Percentiles rank a stretch among this genome's conserved stretches.
Conservation (phyloP, 306 rosid genomes). For the Quercus dentata region DNA sequence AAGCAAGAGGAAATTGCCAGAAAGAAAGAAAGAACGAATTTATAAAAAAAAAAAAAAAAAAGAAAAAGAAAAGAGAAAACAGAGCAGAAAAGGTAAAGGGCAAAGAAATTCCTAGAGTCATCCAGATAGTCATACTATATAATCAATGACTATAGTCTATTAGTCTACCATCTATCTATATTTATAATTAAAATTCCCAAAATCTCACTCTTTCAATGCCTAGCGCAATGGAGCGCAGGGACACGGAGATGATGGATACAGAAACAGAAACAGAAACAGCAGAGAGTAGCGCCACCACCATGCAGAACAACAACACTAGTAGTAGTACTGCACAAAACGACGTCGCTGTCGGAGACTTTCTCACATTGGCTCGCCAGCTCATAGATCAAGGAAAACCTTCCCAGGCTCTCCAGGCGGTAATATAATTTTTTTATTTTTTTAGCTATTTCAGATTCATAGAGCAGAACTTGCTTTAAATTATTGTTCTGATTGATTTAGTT, state of each 20-base stretch:
- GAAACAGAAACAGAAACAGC: not conserved
- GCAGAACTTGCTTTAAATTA: not conserved
- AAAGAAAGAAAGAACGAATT: not conserved
- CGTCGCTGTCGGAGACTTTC: slow-evolving; percentile 44
- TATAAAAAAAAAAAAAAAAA: too few relatives aligned
- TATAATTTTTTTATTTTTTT: not conserved
- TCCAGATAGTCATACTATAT: not conserved
- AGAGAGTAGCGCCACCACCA: not conserved
- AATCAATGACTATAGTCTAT: too few relatives aligned
- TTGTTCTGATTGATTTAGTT: too few relatives aligned
- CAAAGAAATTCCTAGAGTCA: slow-evolving; percentile 29
- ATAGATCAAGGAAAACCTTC: slow-evolving; percentile 81
- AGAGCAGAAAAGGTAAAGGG: not conserved
- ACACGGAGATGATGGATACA: slow-evolving; percentile 35
- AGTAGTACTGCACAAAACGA: slow-evolving; percentile 23
- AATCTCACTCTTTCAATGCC: not conserved
- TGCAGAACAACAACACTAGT: not conserved
- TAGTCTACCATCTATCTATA: too few relatives aligned
- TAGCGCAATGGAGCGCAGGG: slow-evolving; percentile 33
- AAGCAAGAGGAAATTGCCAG: not conserved
- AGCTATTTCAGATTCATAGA: not conserved
- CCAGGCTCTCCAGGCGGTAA: slow-evolving; percentile 92
- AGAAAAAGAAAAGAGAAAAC: too few relatives aligned
- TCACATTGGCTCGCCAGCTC: slow-evolving; percentile 80
- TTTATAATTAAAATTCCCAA: too few relatives aligned